Evolutionary conservation across 164 flowering plant genomes (phyloP).

Genomic region (Dillenia suffruticosa): DNA sequence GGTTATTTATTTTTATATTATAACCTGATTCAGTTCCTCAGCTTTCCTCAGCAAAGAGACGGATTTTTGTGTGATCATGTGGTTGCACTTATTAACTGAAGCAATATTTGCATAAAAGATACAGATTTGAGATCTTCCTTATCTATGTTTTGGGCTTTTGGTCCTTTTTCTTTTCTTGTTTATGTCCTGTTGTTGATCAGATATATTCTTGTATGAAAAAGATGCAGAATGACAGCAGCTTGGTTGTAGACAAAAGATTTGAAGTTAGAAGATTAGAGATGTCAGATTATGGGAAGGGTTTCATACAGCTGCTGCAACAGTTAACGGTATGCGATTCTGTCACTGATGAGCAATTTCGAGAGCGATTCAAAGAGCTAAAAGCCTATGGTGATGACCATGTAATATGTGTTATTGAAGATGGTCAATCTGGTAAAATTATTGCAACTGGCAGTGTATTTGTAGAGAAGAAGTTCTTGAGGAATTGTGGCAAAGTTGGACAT

Average conservation of each 20-base stretch:
- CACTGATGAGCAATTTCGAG: constrained; percentile 55
- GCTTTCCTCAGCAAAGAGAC: too few species aligned
- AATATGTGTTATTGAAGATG: constrained; percentile 79
- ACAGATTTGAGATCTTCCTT: too few species aligned
- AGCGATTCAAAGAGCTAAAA: constrained; percentile 54
- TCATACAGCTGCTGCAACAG: constrained; percentile 63
- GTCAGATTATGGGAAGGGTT: constrained; percentile 70
- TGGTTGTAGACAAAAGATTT: constrained; percentile 3
- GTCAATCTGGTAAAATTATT: constrained; percentile 37
- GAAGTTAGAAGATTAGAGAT: constrained; percentile 50
- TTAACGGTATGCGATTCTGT: constrained; percentile 58
- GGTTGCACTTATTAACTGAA: too few species aligned
- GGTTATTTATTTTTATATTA: too few species aligned
- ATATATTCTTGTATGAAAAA: too few species aligned
- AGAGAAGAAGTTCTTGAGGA: constrained; percentile 77
- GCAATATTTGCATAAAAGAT: too few species aligned
- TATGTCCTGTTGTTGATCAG: too few species aligned
- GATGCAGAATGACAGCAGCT: neutral
- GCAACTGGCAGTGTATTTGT: constrained; percentile 80
- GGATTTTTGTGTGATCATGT: too few species aligned
- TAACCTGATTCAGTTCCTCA: too few species aligned
- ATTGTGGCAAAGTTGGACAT: constrained; percentile 83
- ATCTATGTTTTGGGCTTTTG: too few species aligned
- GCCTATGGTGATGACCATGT: constrained; percentile 62
- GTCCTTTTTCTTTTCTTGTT: too few species aligned